Percentiles rank a stretch among this genome's conserved stretches.
Conservation (phyloP, 2,329 filamentous ascomycete genomes). For the Ascosphaera aggregata region DNA sequence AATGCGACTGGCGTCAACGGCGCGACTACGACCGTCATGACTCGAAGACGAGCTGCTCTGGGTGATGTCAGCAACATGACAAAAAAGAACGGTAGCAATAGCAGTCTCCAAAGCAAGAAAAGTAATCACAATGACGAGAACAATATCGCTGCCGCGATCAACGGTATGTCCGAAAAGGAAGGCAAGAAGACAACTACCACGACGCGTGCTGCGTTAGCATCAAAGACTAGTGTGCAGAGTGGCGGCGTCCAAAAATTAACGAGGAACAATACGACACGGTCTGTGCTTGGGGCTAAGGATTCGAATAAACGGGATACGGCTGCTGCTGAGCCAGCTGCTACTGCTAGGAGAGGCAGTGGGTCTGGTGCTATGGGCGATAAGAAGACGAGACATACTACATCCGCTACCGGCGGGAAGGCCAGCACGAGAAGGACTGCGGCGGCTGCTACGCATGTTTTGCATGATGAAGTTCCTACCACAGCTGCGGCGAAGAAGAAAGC, state of each 20-base stretch:
- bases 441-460: slow-evolving; percentile 24
- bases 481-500: slow-evolving; percentile 37
- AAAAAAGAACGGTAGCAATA: slow-evolving; percentile 33
- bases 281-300: slow-evolving; percentile 42
- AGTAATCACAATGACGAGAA: background rate
- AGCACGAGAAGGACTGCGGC: slow-evolving; percentile 33
- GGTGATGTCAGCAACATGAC: slow-evolving; percentile 90
- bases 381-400: slow-evolving; percentile 43
- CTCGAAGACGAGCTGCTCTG: slow-evolving; percentile 59
- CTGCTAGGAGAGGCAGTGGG: slow-evolving; percentile 32
- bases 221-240: slow-evolving; percentile 53
- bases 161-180: slow-evolving; percentile 26
- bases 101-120: slow-evolving; percentile 11
- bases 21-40: slow-evolving; percentile 23
- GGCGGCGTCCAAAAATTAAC: slow-evolving; percentile 59
- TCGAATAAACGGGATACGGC: slow-evolving; percentile 34
- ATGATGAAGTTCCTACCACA: slow-evolving; percentile 40
- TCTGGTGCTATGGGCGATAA: slow-evolving; percentile 39
- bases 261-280: slow-evolving; percentile 35
- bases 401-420: slow-evolving; percentile 28
- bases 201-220: slow-evolving; percentile 44
- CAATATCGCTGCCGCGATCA: slow-evolving; percentile 11
- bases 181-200: slow-evolving; percentile 41
- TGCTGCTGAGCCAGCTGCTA: slow-evolving; percentile 41
- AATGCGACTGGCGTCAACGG: background rate